These are phyloP conservation scores for Candida pseudofarinosa DNA, from an alignment of 805 yeast species.

Conservation along the genomic window DNA sequence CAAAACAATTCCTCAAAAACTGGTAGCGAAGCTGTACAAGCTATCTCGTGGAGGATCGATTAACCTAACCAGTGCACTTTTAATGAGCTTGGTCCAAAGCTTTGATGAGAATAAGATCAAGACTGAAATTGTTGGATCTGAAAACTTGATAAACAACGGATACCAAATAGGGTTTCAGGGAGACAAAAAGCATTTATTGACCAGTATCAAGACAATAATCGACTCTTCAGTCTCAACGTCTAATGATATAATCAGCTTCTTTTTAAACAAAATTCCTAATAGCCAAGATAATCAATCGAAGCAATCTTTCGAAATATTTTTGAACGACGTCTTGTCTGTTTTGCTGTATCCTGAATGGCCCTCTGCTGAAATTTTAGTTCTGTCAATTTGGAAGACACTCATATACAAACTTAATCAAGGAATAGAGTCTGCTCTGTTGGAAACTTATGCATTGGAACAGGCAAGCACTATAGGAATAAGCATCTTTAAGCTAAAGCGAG, in stretches of 20 bases:
- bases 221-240: slow-evolving; percentile 11
- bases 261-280: slow-evolving; percentile 13
- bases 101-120: slow-evolving; percentile 18
- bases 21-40: slow-evolving; percentile 39
- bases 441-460: slow-evolving; percentile 53
- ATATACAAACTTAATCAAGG: slow-evolving; percentile 37
- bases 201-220: background rate
- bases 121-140: slow-evolving; percentile 1
- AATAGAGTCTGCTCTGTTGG: slow-evolving; percentile 36
- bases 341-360: slow-evolving; percentile 60
- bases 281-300: slow-evolving; percentile 27
- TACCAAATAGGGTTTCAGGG: background rate
- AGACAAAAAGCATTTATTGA: slow-evolving; percentile 3
- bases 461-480: slow-evolving; percentile 58
- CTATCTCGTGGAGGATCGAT: slow-evolving; percentile 44
- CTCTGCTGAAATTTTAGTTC: slow-evolving; percentile 49
- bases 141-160: background rate
- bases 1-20: slow-evolving; percentile 44
- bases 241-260: slow-evolving; percentile 23
- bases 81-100: slow-evolving; percentile 42
- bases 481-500: slow-evolving; percentile 35
- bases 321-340: slow-evolving; percentile 53
- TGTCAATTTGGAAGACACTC: slow-evolving; percentile 41
- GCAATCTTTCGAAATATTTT: slow-evolving; percentile 45
- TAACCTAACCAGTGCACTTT: slow-evolving; percentile 44